Conservation (phyloP, 1,139 yeast species). For the Yarrowia galli region DNA sequence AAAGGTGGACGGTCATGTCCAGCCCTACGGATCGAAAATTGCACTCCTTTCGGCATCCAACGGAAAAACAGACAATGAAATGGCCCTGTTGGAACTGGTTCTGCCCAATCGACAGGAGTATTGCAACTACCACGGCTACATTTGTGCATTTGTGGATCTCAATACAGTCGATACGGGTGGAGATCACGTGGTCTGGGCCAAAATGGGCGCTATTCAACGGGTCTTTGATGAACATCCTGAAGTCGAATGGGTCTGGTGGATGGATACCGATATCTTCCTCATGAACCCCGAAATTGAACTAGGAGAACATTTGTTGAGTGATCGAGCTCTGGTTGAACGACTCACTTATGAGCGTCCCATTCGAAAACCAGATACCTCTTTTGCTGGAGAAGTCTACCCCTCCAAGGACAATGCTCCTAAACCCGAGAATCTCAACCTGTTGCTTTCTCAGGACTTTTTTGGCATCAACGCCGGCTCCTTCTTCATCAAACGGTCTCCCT, state of each 20-base stretch:
- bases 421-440: conserved; percentile 44
- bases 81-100: conserved; percentile 41
- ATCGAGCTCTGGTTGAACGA: conserved; percentile 45
- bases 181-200: conserved; percentile 47
- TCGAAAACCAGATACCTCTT: conserved; percentile 42
- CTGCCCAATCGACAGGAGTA: conserved; percentile 49
- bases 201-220: conserved; percentile 48
- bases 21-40: conserved; percentile 28
- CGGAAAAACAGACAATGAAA: conserved; percentile 37
- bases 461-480: conserved; percentile 53
- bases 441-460: conserved; percentile 47
- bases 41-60: conserved; percentile 35
- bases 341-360: conserved; percentile 44
- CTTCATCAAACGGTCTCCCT: conserved; percentile 48
- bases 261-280: conserved; percentile 49
- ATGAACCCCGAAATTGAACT: conserved; percentile 48
- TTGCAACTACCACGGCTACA: conserved; percentile 48
- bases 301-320: conserved; percentile 49
- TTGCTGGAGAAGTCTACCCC: conserved; percentile 42
- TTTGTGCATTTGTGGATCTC: conserved; percentile 45
- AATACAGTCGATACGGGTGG: conserved; percentile 39
- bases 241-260: conserved; percentile 52
- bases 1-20: conserved; percentile 35
- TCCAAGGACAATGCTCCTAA: conserved; percentile 41
- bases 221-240: conserved; percentile 47